Base-by-base conservation (phyloP, 257 asterid species). In the Echium plantagineum region DNA sequence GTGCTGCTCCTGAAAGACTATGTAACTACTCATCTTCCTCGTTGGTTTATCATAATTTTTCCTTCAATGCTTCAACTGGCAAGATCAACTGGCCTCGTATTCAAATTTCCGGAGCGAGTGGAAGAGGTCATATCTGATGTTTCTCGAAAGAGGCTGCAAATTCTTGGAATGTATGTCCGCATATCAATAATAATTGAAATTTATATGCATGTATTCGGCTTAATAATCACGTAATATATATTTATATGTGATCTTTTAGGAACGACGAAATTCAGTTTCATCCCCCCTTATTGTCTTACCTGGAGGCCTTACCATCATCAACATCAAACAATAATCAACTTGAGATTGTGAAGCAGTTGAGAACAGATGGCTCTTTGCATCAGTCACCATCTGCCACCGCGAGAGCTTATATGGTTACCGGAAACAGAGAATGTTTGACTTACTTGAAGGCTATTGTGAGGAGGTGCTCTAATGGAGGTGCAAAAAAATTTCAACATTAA, bases 381-480 rank as follows among this genome's bases (percentile, higher is more conserved):
- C 80, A 55, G 62, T 85, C 87, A 18, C 89, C 81, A 1, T 70
- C 86, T 0, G 89, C 94, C 53, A 77, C 79, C 0, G 89, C 85
- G 47, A 49, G 59, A 12, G 82, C 81, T 7, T 84, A 64, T 46
- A 73, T 79, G 69, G 55, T 62, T 9, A 82, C 85, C 2, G 61
- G 74, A 20, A 72, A 71, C 59, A 15, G 12, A 17, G 38, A 67
- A 2, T 74, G 70, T 62, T 58, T 78, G 18, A 21, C 66, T 12
- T 76, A 75, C 58, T 78, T 85, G 1, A 59, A 61, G 0, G 72
- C 79, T 5, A 76, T 85, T 30, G 60, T 70, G 57, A 70, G 49
- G n/a, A 60, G 63, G 1, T 80, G 75, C 60, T 85, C 85, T 0
- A 58, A 61, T 58, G 90, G 86, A 72, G 85, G 82, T 69, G 18